phyloP scores from a whole-genome alignment of 768 basidiomycete species.

The Xerocomus brunneocitrinus region DNA sequence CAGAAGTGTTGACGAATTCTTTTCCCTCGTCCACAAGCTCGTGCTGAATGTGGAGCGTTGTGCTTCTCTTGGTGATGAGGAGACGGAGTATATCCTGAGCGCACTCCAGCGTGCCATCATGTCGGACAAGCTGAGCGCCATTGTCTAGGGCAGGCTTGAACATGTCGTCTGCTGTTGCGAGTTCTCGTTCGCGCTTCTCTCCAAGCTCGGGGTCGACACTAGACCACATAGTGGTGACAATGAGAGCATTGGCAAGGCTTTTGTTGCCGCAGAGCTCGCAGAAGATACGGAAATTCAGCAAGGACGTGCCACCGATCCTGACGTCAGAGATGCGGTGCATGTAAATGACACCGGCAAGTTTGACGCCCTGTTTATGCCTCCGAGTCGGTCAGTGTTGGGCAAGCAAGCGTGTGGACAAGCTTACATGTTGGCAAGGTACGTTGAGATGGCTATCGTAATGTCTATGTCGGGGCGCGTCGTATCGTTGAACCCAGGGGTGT shows the following conservation, averaged over 20 bases:
- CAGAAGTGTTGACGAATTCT: conserved; percentile 48
- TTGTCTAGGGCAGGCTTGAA: conserved; percentile 49
- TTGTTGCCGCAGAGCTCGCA: conserved; percentile 47
- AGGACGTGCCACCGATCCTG: conserved; percentile 45
- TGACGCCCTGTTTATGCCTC: conserved; percentile 31
- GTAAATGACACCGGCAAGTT: conserved; percentile 48
- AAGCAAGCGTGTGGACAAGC: neutral
- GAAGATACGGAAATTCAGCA: conserved; percentile 48
- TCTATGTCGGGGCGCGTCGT: conserved; percentile 44
- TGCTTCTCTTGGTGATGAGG: conserved; percentile 37
- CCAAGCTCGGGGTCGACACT: conserved; percentile 35
- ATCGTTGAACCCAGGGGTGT: conserved; percentile 62
- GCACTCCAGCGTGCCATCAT: conserved; percentile 37
- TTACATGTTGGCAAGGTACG: conserved; percentile 28
- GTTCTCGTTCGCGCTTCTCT: conserved; percentile 41
- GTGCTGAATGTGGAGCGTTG: conserved; percentile 47
- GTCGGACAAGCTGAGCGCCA: conserved; percentile 42
- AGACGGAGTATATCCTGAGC: conserved; percentile 40
- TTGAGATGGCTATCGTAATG: conserved; percentile 46
- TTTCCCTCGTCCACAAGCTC: conserved; percentile 50
- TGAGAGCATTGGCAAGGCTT: conserved; percentile 43
- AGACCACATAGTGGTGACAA: conserved; percentile 54
- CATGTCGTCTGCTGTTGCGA: conserved; percentile 37
- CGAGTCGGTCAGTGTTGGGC: neutral
- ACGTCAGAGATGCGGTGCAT: conserved; percentile 51